Percentiles rank a stretch among this genome's conserved stretches.
Evolutionary conservation across 305 asterid genomes (phyloP).

Genomic region (Solanum hybrid): DNA sequence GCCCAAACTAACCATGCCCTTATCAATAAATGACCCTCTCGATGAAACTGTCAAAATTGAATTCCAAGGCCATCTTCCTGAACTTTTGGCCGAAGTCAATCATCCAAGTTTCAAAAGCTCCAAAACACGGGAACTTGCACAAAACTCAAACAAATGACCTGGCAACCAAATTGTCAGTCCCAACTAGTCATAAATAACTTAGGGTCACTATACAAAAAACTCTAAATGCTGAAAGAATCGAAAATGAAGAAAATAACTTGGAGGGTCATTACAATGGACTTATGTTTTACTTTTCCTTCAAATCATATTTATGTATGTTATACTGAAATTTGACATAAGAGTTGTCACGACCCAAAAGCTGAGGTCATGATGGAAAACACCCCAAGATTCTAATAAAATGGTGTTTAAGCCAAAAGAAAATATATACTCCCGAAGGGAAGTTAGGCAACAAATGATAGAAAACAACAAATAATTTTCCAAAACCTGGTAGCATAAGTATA

Average conservation of each 20-base stretch:
- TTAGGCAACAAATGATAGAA: too few species aligned
- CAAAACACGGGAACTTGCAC: neutral
- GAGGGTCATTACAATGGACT: neutral
- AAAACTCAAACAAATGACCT: neutral
- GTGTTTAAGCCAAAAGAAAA: too few species aligned
- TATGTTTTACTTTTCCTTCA: neutral
- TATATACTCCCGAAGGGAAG: neutral
- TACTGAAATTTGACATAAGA: too few species aligned
- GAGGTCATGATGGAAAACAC: neutral
- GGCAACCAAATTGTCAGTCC: neutral
- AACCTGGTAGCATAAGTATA: too few species aligned
- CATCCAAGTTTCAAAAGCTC: neutral
- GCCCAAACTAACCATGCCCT: neutral
- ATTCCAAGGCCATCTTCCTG: neutral
- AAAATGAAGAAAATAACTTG: neutral
- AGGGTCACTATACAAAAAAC: neutral
- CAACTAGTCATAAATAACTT: neutral
- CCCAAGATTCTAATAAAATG: neutral
- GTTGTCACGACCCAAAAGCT: neutral
- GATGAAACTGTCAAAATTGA: too few species aligned
- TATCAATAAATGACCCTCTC: neutral
- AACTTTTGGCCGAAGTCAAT: neutral
- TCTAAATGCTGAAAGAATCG: too few species aligned
- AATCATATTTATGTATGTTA: neutral
- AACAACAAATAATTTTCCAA: too few species aligned